Evolutionary conservation across 2,329 filamentous ascomycete genomes (phyloP).

Genomic region (Penicillium sp.): DNA sequence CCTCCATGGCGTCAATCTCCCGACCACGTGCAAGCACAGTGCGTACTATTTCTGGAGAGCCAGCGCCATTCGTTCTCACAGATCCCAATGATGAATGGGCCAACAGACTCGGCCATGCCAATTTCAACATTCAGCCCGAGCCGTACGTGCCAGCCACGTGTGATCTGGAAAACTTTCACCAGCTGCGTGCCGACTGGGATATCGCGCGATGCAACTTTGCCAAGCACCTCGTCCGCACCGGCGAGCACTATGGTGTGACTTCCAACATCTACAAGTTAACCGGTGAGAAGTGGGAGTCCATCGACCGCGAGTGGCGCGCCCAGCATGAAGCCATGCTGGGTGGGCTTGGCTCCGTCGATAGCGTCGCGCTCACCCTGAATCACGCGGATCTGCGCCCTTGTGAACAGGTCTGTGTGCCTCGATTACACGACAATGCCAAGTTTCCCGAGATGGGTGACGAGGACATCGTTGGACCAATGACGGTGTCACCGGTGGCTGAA

Average conservation of each 20-base stretch:
- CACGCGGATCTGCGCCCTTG: constrained; percentile 50
- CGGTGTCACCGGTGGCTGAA: constrained; percentile 44
- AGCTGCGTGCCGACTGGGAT: constrained; percentile 80
- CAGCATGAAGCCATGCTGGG: constrained; percentile 68
- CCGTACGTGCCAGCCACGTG: constrained; percentile 72
- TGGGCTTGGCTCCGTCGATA: constrained; percentile 46
- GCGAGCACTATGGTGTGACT: constrained; percentile 86
- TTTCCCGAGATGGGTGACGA: constrained; percentile 87
- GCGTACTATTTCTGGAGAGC: constrained; percentile 50
- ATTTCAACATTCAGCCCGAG: constrained; percentile 83
- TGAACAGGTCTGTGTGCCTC: constrained; percentile 53
- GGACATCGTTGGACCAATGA: constrained; percentile 93
- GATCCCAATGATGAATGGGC: constrained; percentile 78
- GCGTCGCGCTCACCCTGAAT: constrained; percentile 43
- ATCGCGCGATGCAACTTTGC: constrained; percentile 82
- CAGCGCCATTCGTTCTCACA: constrained; percentile 65
- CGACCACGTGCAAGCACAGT: constrained; percentile 51
- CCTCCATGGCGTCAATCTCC: constrained; percentile 76
- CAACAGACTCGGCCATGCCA: constrained; percentile 83
- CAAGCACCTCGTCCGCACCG: constrained; percentile 83
- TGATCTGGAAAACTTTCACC: constrained; percentile 63
- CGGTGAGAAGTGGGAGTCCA: constrained; percentile 84
- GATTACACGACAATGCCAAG: constrained; percentile 65
- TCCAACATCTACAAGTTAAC: constrained; percentile 87
- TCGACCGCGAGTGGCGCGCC: constrained; percentile 73